Percentiles rank a stretch among this genome's conserved stretches.
These are phyloP conservation scores for Pythium pyrilobum DNA, from an alignment of 352 stramenopile genomes.

Conservation along the genomic window DNA sequence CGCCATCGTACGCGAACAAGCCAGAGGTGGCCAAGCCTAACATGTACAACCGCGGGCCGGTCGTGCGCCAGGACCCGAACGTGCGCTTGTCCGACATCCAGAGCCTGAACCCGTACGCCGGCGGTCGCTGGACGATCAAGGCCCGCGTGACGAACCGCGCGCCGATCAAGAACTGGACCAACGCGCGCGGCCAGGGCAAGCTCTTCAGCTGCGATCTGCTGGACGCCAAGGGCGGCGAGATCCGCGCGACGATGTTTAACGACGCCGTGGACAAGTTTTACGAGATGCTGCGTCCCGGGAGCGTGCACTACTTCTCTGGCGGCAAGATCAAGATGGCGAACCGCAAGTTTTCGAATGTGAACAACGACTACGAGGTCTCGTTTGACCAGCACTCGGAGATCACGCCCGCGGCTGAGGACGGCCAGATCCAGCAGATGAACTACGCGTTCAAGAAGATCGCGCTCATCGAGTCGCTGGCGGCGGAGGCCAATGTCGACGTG, in stretches of 20 bases:
- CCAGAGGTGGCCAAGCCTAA: conserved; percentile 26
- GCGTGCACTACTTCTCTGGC: conserved; percentile 94
- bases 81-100: conserved; percentile 79
- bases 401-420: conserved; percentile 83
- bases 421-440: conserved; percentile 85
- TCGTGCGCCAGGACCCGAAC: conserved; percentile 79
- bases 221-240: conserved; percentile 94
- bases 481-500: conserved; percentile 91
- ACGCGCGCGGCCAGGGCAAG: conserved; percentile 94
- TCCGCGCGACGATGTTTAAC: conserved; percentile 99
- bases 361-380: conserved; percentile 98
- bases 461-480: conserved; percentile 83
- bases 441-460: conserved; percentile 95
- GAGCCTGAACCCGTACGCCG: conserved; percentile 94
- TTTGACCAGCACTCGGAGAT: conserved; percentile 97
- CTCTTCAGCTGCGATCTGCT: conserved; percentile 96
- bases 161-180: conserved; percentile 95
- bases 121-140: conserved; percentile 94
- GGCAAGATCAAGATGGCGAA: conserved; percentile 97
- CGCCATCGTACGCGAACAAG: conserved; percentile 25
- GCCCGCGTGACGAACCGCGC: conserved; percentile 91
- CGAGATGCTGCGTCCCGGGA: conserved; percentile 77
- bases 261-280: conserved; percentile 98
- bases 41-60: conserved; percentile 57
- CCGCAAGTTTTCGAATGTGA: conserved; percentile 95